A percentile compares a stretch with the other conserved stretches of the same genome.
phyloP scores from a whole-genome alignment of 108 stramenopile genomes.

The Nitzschia sp. region DNA sequence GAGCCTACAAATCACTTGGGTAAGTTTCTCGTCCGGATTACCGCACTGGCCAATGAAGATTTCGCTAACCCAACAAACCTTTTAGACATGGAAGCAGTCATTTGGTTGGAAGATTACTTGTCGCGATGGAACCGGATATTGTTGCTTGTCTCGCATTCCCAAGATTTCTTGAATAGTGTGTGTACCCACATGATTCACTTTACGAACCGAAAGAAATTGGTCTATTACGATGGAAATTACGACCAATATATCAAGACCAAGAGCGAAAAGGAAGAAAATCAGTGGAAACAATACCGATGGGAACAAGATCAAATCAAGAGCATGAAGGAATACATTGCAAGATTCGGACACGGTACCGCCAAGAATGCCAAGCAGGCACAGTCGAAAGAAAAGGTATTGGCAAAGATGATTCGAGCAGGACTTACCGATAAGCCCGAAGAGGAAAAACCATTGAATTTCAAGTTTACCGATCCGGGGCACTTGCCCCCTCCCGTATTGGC shows the following conservation, averaged over 20 bases:
- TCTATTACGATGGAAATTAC: conserved; percentile 97
- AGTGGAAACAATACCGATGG: conserved; percentile 97
- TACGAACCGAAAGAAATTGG: conserved; percentile 70
- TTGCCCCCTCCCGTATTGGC: conserved; percentile 98
- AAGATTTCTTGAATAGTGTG: conserved; percentile 96
- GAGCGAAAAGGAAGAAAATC: conserved; percentile 89
- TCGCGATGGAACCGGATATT: conserved; percentile 83
- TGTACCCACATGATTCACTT: conserved; percentile 98
- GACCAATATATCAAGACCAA: conserved; percentile 96
- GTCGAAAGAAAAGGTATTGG: conserved; percentile 84
- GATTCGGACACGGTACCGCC: conserved; percentile 96
- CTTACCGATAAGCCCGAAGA: conserved; percentile 95
- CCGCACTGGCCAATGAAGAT: neutral
- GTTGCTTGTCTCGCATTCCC: conserved; percentile 82
- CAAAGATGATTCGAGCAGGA: conserved; percentile 96
- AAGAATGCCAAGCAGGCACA: conserved; percentile 99
- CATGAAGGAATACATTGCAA: conserved; percentile 98
- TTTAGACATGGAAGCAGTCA: conserved; percentile 96
- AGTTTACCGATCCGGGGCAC: conserved; percentile 92
- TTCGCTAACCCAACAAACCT: neutral
- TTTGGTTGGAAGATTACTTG: conserved; percentile 97
- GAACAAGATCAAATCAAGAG: conserved; percentile 97
- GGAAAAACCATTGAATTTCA: conserved; percentile 94
- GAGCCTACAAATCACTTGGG: conserved; percentile 95
- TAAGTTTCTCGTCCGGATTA: conserved; percentile 18